Evolutionary conservation across 306 rosid genomes (phyloP), one percentile per base, ranked within the genome.

Genomic region (Vigna reflexopilosa): DNA sequence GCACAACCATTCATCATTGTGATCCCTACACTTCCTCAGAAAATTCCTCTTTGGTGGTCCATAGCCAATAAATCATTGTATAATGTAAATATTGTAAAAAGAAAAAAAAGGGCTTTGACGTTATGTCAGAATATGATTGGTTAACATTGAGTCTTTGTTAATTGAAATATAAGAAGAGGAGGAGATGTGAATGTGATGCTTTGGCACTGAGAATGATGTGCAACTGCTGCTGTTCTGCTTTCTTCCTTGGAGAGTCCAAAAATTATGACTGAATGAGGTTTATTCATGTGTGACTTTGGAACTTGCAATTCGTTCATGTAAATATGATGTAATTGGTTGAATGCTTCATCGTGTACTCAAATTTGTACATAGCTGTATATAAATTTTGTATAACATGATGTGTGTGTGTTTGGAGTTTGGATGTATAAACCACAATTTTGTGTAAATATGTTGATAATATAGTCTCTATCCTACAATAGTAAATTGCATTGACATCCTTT

Each of bases 261-360:
- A 75, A 36, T 72, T 72, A 64, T 72, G 77, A 67, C 9, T 5
- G 36, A 36, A 73, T 38, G 75, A 52, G 70, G 61, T 67, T 17
- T 80, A 75, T 57, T 73, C 70, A 73, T 15, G 77, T 86, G 77
- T 79, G 85, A 72, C 64, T 77, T 67, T 77, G 81, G 81, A 79
- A 56, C 69, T 80, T 81, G 83, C 61, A 74, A 89, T 87, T 91
- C 85, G 82, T 91, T 80, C 65, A 68, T 88, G 88, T 80, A 85
- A 82, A 77, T 77, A 70, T 80, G 69, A 57, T 82, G 63, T 82
- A 24, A 80, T 79, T 71, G 75, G 65, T 77, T 67, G 63, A 79
- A 69, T 72, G 85, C 15, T 77, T 55, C 13, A 45, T 75, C 61
- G 2, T 76, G 75, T 80, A 72, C 80, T 83, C 73, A 70, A 77